These are phyloP conservation scores for Scedosporium boydii DNA, from an alignment of 2,329 filamentous ascomycete species.

Conservation along the genomic window DNA sequence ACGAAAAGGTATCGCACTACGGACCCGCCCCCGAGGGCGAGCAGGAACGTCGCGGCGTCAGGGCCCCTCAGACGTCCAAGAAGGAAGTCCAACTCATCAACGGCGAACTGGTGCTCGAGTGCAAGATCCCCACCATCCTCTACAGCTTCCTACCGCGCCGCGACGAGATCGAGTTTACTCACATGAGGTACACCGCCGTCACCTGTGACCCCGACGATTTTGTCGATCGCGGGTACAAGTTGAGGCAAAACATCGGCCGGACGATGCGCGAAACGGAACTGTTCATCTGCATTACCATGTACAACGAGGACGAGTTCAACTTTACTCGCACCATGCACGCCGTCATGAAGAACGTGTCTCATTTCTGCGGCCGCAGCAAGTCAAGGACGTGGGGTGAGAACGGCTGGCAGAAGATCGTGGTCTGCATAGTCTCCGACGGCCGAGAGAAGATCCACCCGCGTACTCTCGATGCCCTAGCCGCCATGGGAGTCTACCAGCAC, in stretches of 20 bases:
- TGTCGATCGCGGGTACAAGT: slow-evolving; percentile 75
- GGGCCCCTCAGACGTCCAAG: slow-evolving; percentile 77
- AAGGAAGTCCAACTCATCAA: slow-evolving; percentile 97
- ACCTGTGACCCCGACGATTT: slow-evolving; percentile 97
- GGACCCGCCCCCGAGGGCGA: slow-evolving; percentile 79
- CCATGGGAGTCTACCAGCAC: slow-evolving; percentile 96
- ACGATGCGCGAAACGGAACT: slow-evolving; percentile 86
- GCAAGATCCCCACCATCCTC: slow-evolving; percentile 96
- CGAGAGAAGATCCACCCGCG: slow-evolving; percentile 83
- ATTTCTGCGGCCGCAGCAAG: slow-evolving; percentile 88
- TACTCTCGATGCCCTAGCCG: slow-evolving; percentile 86
- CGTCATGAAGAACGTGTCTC: slow-evolving; percentile 95
- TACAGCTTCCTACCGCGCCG: slow-evolving; percentile 92
- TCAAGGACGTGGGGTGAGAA: slow-evolving; percentile 94
- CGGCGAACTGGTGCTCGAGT: slow-evolving; percentile 92
- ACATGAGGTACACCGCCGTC: slow-evolving; percentile 98
- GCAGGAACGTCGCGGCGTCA: slow-evolving; percentile 78
- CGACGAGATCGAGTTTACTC: slow-evolving; percentile 92
- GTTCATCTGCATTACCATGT: slow-evolving; percentile 97
- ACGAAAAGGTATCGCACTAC: slow-evolving; percentile 66
- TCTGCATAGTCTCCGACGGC: slow-evolving; percentile 92
- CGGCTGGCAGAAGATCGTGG: slow-evolving; percentile 98
- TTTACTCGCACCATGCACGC: slow-evolving; percentile 98
- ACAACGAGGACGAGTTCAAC: slow-evolving; percentile 94
- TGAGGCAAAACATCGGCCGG: slow-evolving; percentile 80